Evolutionary conservation across 306 rosid species (phyloP).

Genomic region (Vigna radiata): DNA sequence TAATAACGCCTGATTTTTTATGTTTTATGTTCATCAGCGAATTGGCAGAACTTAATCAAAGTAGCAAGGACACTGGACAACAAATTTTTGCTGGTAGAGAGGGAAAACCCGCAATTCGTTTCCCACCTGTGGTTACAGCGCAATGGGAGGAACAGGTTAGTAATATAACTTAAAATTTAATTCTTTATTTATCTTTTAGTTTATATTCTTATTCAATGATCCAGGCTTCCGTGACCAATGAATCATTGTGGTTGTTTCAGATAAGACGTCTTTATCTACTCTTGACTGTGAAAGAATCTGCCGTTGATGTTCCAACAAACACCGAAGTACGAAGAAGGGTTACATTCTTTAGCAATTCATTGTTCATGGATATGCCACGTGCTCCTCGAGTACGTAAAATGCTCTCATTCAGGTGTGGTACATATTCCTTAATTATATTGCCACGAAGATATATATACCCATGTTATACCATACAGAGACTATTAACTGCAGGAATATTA

Average conservation of each 20-base stretch:
- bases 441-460: constrained; percentile 38
- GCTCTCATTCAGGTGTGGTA: constrained; percentile 88
- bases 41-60: constrained; percentile 78
- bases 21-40: constrained; percentile 61
- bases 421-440: constrained; percentile 35
- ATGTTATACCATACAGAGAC: constrained; percentile 34
- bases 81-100: constrained; percentile 93
- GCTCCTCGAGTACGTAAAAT: constrained; percentile 93
- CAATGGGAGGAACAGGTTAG: constrained; percentile 91
- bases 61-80: constrained; percentile 79
- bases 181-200: not conserved
- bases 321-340: constrained; percentile 97
- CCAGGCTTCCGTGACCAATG: constrained; percentile 26
- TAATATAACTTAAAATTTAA: not conserved
- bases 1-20: constrained; percentile 33
- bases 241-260: constrained; percentile 55
- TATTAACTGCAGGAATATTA: constrained; percentile 37
- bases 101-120: constrained; percentile 74
- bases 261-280: constrained; percentile 86
- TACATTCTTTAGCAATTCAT: constrained; percentile 86
- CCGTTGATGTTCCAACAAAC: constrained; percentile 83
- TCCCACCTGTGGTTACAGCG: constrained; percentile 83
- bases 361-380: constrained; percentile 97
- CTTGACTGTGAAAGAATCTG: constrained; percentile 89
- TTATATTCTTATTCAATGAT: constrained; percentile 25